phyloP scores from a whole-genome alignment of 164 flowering plant species.

The Protea cynaroides region DNA sequence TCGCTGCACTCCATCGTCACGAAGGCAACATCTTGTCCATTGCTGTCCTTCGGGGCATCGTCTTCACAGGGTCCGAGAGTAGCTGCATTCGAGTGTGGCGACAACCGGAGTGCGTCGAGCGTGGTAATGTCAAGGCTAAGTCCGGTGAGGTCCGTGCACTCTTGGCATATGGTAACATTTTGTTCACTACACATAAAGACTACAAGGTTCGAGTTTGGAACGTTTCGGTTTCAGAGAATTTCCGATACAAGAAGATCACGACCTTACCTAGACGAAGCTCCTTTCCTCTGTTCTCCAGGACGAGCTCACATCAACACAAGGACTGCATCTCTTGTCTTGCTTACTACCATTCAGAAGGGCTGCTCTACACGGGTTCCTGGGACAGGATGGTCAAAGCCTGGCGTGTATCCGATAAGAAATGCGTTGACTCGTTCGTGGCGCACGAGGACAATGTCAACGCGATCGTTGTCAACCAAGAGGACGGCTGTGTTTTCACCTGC shows the following conservation, averaged over 20 bases:
- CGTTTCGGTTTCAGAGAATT: conserved; percentile 14
- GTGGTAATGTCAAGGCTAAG: conserved; percentile 20
- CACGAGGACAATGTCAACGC: conserved; percentile 33
- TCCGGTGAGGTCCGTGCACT: conserved; percentile 11
- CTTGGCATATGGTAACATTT: conserved; percentile 18
- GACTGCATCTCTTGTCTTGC: conserved; percentile 46
- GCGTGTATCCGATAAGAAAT: conserved; percentile 22
- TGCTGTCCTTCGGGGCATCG: conserved; percentile 12
- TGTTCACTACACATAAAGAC: conserved; percentile 40
- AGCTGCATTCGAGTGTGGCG: conserved; percentile 19
- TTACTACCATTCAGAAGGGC: conserved; percentile 33
- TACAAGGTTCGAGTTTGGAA: conserved; percentile 30
- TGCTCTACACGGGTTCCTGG: conserved; percentile 41
- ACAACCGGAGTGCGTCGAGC: conserved; percentile 21
- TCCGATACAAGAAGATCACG: conserved; percentile 15
- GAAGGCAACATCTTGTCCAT: conserved; percentile 24
- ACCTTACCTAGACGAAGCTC: conserved; percentile 22
- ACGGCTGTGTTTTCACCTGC: conserved; percentile 44
- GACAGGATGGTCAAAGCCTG: conserved; percentile 39
- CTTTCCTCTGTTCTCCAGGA: conserved; percentile 15
- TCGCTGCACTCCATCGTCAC: conserved; percentile 33
- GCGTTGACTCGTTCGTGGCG: conserved; percentile 36
- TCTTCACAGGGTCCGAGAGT: conserved; percentile 14
- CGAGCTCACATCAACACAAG: conserved; percentile 21
- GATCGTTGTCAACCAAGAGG: conserved; percentile 38